phyloP scores from a whole-genome alignment of 805 yeast species.

The Candida endomychidarum region DNA sequence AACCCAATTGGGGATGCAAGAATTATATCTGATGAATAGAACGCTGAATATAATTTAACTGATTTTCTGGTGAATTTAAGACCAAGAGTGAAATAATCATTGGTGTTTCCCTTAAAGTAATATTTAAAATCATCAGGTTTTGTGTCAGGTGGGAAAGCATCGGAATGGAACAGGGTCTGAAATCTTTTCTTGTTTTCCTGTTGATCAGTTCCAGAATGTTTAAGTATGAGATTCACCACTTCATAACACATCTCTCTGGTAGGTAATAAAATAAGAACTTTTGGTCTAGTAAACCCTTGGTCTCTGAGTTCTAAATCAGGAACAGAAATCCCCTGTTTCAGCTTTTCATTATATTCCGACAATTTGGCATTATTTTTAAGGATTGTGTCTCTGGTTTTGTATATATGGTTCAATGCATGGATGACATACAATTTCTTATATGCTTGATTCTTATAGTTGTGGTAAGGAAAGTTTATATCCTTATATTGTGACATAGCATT shows the following conservation, averaged over 20 bases:
- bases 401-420: slow-evolving; percentile 80
- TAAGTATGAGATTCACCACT: slow-evolving; percentile 60
- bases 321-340: slow-evolving; percentile 34
- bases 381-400: slow-evolving; percentile 83
- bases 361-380: slow-evolving; percentile 70
- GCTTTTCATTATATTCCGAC: slow-evolving; percentile 39
- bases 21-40: slow-evolving; percentile 81
- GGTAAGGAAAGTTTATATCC: slow-evolving; percentile 65
- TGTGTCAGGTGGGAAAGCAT: slow-evolving; percentile 43
- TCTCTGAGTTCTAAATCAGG: slow-evolving; percentile 70
- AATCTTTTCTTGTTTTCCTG: slow-evolving; percentile 81
- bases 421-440: slow-evolving; percentile 64
- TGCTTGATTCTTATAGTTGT: slow-evolving; percentile 47
- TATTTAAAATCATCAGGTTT: slow-evolving; percentile 85
- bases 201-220: slow-evolving; percentile 66
- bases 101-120: slow-evolving; percentile 82
- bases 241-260: slow-evolving; percentile 77
- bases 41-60: slow-evolving; percentile 77
- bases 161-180: slow-evolving; percentile 61
- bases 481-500: slow-evolving; percentile 71
- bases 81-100: slow-evolving; percentile 91
- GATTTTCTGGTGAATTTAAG: slow-evolving; percentile 86
- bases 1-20: slow-evolving; percentile 92
- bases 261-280: slow-evolving; percentile 78
- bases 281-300: slow-evolving; percentile 95